phyloP scores from a whole-genome alignment of 75 land plant genomes.

The Selaginella moellendorffii region DNA sequence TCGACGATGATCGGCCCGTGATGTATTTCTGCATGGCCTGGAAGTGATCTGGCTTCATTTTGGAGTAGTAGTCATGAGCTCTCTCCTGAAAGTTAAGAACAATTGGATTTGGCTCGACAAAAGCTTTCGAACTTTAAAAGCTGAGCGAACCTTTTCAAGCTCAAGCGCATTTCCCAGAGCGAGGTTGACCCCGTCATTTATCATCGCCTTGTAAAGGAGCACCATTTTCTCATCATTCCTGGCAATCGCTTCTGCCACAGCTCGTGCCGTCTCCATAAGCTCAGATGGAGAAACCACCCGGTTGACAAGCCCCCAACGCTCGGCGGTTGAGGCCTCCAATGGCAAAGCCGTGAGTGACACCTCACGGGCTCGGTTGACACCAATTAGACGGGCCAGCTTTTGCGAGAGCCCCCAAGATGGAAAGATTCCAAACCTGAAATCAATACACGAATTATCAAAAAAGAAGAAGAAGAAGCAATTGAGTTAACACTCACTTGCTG shows the following conservation, averaged over 20 bases:
- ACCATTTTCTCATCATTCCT: constrained; percentile 67
- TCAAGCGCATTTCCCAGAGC: constrained; percentile 51
- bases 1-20: constrained; percentile 22
- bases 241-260: constrained; percentile 53
- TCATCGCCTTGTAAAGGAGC: constrained; percentile 57
- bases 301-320: constrained; percentile 82
- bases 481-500: constrained; percentile 34
- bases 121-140: not conserved
- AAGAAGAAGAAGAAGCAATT: not conserved
- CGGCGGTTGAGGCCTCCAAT: constrained; percentile 61
- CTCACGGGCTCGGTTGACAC: constrained; percentile 70
- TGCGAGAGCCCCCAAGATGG: constrained; percentile 99
- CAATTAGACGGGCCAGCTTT: constrained; percentile 77
- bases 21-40: constrained; percentile 70
- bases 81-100: constrained; percentile 34
- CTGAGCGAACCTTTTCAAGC: constrained; percentile 72
- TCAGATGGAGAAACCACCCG: constrained; percentile 61
- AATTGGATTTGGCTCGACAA: not conserved
- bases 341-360: constrained; percentile 59
- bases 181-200: constrained; percentile 76
- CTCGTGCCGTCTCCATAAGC: constrained; percentile 49
- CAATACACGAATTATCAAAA: too few relatives aligned
- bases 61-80: constrained; percentile 47
- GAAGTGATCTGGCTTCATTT: constrained; percentile 62
- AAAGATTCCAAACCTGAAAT: constrained; percentile 97